phyloP scores from a whole-genome alignment of 371 early-diverging fungal genomes.

The Circinella umbellata region DNA sequence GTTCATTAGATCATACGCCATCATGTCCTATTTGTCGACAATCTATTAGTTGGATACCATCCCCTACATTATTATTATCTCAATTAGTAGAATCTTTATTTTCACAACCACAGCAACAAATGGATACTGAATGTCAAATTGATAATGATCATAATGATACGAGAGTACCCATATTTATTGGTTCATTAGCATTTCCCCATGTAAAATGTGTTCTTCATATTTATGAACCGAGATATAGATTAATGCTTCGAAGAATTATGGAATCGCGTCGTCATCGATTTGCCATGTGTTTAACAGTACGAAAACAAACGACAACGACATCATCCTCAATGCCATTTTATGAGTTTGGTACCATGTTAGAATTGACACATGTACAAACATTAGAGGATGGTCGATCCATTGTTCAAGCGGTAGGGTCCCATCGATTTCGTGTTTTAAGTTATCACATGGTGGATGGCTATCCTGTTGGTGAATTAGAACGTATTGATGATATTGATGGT shows the following conservation, averaged over 20 bases:
- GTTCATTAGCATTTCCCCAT: slow-evolving; percentile 66
- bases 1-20: slow-evolving; percentile 38
- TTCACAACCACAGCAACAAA: slow-evolving; percentile 12
- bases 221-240: slow-evolving; percentile 69
- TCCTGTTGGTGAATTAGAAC: slow-evolving; percentile 45
- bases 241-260: slow-evolving; percentile 63
- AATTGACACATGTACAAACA: slow-evolving; percentile 41
- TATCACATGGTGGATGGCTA: slow-evolving; percentile 39
- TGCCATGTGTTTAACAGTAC: slow-evolving; percentile 58
- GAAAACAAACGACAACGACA: slow-evolving; percentile 4
- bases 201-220: slow-evolving; percentile 62
- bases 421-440: slow-evolving; percentile 35
- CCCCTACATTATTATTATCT: slow-evolving; percentile 19
- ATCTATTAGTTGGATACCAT: slow-evolving; percentile 29
- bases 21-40: slow-evolving; percentile 40
- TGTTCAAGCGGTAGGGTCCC: slow-evolving; percentile 43
- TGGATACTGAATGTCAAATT: not conserved
- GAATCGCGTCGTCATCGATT: slow-evolving; percentile 51
- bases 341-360: slow-evolving; percentile 55
- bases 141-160: slow-evolving; percentile 22
- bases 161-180: slow-evolving; percentile 63
- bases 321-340: slow-evolving; percentile 13
- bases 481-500: slow-evolving; percentile 49
- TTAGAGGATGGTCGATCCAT: slow-evolving; percentile 51
- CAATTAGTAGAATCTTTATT: slow-evolving; percentile 17